phyloP scores from a whole-genome alignment of 2,329 filamentous ascomycete genomes.

The Coleophoma cylindrospora region DNA sequence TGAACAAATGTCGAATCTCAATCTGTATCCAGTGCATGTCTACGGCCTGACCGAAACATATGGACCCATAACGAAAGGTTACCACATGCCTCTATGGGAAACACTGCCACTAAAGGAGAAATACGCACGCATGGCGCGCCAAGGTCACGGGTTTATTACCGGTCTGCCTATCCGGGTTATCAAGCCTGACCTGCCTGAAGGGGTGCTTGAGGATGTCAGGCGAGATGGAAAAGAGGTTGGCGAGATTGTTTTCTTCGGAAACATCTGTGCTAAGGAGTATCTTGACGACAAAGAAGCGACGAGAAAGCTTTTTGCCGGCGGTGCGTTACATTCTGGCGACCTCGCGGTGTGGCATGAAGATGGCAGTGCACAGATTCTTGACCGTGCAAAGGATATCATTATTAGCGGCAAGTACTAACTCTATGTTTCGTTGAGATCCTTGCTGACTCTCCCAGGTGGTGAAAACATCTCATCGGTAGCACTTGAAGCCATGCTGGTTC shows the following conservation, averaged over 20 bases:
- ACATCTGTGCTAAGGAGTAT: conserved; percentile 89
- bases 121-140: conserved; percentile 85
- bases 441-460: conserved; percentile 55
- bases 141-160: conserved; percentile 87
- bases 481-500: conserved; percentile 81
- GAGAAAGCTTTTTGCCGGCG: conserved; percentile 79
- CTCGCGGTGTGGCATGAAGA: conserved; percentile 91
- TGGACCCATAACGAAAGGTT: conserved; percentile 92
- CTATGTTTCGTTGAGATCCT: not conserved
- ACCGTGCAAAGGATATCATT: conserved; percentile 96
- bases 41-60: conserved; percentile 91
- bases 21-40: conserved; percentile 86
- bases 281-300: conserved; percentile 88
- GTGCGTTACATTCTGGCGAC: conserved; percentile 84
- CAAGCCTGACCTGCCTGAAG: conserved; percentile 68
- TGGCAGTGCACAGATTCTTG: conserved; percentile 85
- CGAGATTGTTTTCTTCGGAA: conserved; percentile 82
- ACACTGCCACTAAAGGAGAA: conserved; percentile 66
- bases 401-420: conserved; percentile 67
- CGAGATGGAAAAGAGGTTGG: conserved; percentile 72
- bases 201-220: conserved; percentile 60
- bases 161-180: conserved; percentile 77
- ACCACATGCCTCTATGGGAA: conserved; percentile 84
- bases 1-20: conserved; percentile 77
- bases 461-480: conserved; percentile 97